Evolutionary conservation across 805 yeast genomes (phyloP).

Genomic region (Candida ascalaphidarum): DNA sequence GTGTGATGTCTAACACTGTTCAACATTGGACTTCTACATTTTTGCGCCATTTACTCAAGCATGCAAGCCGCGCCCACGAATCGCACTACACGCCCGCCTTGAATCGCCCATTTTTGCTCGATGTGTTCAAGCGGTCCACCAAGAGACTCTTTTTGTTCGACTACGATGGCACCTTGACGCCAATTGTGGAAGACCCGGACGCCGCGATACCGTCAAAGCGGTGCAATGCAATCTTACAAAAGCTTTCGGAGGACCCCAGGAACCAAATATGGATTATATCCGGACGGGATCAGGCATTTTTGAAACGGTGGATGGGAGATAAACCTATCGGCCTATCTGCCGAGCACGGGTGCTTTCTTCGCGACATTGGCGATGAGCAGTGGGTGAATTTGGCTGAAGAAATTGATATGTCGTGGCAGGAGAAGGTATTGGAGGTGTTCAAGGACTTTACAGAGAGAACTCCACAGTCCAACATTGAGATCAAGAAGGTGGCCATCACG

Average conservation of each 20-base stretch:
- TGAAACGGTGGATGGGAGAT: conserved; percentile 81
- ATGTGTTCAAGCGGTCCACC: conserved; percentile 50
- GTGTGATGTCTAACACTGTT: conserved; percentile 63
- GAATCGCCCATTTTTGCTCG: conserved; percentile 57
- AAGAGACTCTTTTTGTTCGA: conserved; percentile 83
- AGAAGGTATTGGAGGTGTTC: conserved; percentile 68
- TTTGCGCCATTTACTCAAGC: conserved; percentile 39
- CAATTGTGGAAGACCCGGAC: conserved; percentile 94
- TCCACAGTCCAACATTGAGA: conserved; percentile 82
- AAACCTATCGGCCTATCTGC: conserved; percentile 78
- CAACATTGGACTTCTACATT: conserved; percentile 74
- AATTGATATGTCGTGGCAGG: conserved; percentile 92
- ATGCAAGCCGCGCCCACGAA: conserved; percentile 28
- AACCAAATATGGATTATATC: conserved; percentile 93
- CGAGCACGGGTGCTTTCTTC: conserved; percentile 95
- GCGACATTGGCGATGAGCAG: conserved; percentile 48
- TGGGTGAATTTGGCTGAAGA: conserved; percentile 85
- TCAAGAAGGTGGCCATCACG: conserved; percentile 86
- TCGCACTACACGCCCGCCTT: conserved; percentile 61
- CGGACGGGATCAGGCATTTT: conserved; percentile 87
- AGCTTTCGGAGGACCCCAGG: conserved; percentile 62
- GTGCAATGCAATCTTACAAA: conserved; percentile 49
- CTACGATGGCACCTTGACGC: conserved; percentile 96
- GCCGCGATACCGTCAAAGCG: conserved; percentile 91
- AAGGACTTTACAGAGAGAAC: conserved; percentile 75